Base-by-base conservation (phyloP, 805 yeast genomes). In the Suhomyces tanzawaensis region DNA sequence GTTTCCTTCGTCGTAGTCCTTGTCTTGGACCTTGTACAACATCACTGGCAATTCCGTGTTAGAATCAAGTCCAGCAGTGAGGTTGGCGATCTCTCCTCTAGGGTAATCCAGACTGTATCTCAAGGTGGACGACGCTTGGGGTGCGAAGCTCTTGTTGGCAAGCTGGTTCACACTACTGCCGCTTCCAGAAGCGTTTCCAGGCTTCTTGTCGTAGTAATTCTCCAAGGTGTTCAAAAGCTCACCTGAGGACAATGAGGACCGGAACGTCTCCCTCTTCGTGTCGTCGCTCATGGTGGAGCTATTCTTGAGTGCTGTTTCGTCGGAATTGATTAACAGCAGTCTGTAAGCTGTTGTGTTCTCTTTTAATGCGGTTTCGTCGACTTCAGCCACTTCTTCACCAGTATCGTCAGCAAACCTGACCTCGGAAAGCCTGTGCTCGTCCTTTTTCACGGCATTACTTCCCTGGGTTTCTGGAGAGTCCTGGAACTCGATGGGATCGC, bases 21-120 rank as follows among this genome's bases (percentile, higher is more conserved):
- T 50, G 33, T 60, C 63, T 9, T 58, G 64, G 19, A 60, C 65
- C 22, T 57, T 54, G 40, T 58, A 60, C 23, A 59, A 43, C 52
- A 55, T 55, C 11, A 57, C 46, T 13, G 66, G 66, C 28, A 60
- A 46, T 25, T 57, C 58, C 7, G 52, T 45, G 8, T 36, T 39
- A 16, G 55, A 48, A 40, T 60, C 64, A 6, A 58, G 24, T 1
- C 61, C 64, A 2, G 66, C 65, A 4, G 55, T 53, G 19, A 60
- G 46, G 31, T 55, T 47, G 31, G 41, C 44, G 12, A 25, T 19
- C 4, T 37, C 39, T 14, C 19, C 29, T 12, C 27, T 40, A 19
- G 36, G 32, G 27, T 29, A 29, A 19, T 44, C 41, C 18, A 23
- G 37, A 31, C 38, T 39, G 22, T 24, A 34, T 21, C 42, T 25